Base-by-base conservation (phyloP, 495 filamentous ascomycete genomes). In the Tricharina praecox region DNA sequence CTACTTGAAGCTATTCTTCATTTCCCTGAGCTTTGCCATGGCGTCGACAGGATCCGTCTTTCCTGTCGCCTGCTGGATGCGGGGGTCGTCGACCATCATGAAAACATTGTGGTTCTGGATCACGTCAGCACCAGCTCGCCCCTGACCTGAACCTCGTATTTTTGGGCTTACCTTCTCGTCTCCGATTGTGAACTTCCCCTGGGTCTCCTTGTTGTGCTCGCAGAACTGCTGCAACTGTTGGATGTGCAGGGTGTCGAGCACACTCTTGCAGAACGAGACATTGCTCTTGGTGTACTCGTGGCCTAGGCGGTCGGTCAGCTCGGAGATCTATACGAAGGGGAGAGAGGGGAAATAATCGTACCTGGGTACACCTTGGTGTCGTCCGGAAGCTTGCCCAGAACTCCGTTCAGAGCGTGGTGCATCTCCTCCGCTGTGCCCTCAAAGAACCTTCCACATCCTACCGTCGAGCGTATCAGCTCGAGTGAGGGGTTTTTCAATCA, bases 261-360 rank as follows among this genome's bases (percentile, higher is more conserved):
- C 78, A 20, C 28, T 9, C 75, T 77, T 26, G 81, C 74, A 78
- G 57, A 97, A 97, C 62, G 81, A 83, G 54, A 87, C 82, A 56
- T 97, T 97, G 30, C 76, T 71, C 60, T 90, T 94, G 33, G 92
- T 97, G 65, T 97, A 96, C 63, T 94, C 87, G 56, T 95, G 86
- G 21, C 21, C 32, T n/a, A n/a, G n/a, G n/a, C n/a, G n/a, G n/a
- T n/a, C n/a, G n/a, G n/a, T n/a, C n/a, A n/a, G n/a, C n/a, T n/a
- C n/a, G n/a, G n/a, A 58, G 23, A 58, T 55, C 35, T 58, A 55
- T n/a, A 54, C 55, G n/a, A n/a, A n/a, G n/a, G n/a, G n/a, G n/a
- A n/a, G n/a, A n/a, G n/a, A n/a, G n/a, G n/a, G n/a, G n/a, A n/a
- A n/a, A n/a, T n/a, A n/a, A n/a, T n/a, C n/a, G n/a, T n/a, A n/a